Conservation (phyloP, 1,284 basidiomycete genomes). For the Moniliophthora roreri region DNA sequence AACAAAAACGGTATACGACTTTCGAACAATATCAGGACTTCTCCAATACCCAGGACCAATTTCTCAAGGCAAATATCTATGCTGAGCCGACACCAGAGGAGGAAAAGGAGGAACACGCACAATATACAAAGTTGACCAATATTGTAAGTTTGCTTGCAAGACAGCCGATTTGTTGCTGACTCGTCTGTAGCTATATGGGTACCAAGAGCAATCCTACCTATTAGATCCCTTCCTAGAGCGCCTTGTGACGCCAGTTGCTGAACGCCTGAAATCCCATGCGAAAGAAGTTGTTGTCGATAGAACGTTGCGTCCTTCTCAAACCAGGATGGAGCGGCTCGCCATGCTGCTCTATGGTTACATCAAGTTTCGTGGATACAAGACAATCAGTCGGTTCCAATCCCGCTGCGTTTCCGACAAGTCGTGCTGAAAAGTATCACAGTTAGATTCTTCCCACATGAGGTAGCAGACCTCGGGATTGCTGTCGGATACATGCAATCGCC, state of each 20-base stretch:
- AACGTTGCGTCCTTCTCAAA: constrained; percentile 31
- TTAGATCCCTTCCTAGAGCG: constrained; percentile 94
- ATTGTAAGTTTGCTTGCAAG: constrained; percentile 38
- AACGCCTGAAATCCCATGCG: constrained; percentile 62
- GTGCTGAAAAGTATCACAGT: constrained; percentile 42
- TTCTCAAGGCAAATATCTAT: constrained; percentile 53
- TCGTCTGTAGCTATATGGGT: constrained; percentile 72
- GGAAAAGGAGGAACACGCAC: constrained; percentile 38
- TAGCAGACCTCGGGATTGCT: constrained; percentile 78
- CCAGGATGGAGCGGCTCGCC: constrained; percentile 56
- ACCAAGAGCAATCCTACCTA: constrained; percentile 93
- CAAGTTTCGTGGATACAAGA: constrained; percentile 92
- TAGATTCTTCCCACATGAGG: constrained; percentile 89
- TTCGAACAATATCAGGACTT: constrained; percentile 70
- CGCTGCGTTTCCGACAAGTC: constrained; percentile 5
- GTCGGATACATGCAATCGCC: constrained; percentile 63
- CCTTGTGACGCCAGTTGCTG: constrained; percentile 79
- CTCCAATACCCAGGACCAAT: constrained; percentile 43
- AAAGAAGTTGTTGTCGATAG: constrained; percentile 39
- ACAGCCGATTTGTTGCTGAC: constrained; percentile 1
- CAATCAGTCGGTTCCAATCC: constrained; percentile 70
- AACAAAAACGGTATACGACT: constrained; percentile 46
- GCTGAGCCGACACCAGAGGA: constrained; percentile 48
- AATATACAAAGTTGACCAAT: constrained; percentile 41
- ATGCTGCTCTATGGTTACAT: constrained; percentile 80